A percentile compares a stretch with the other conserved stretches of the same genome.
phyloP scores from a whole-genome alignment of 2,329 filamentous ascomycete species.

The Ceratocystis huliohia region DNA sequence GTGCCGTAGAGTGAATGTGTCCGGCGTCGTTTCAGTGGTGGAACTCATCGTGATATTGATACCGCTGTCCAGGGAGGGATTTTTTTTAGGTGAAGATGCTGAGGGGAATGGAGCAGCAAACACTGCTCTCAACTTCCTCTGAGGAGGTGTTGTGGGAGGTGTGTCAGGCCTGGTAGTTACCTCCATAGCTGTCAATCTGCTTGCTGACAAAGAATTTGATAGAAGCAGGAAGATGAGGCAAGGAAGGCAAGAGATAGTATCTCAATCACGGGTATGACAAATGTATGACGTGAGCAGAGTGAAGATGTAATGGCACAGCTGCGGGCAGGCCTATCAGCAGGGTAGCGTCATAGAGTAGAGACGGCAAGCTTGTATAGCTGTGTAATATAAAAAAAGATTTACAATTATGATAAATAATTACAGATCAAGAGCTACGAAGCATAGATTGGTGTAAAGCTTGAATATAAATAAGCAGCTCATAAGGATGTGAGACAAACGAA shows the following conservation, averaged over 20 bases:
- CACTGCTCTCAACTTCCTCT: slow-evolving; percentile 8
- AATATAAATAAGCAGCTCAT: slow-evolving; percentile 1
- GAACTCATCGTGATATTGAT: not conserved
- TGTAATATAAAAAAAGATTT: not conserved
- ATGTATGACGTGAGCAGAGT: not conserved
- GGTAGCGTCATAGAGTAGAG: not conserved
- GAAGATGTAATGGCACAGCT: not conserved
- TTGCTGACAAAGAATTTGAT: not conserved
- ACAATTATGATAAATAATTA: not conserved
- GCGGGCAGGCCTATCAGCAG: not conserved
- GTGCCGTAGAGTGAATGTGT: not conserved
- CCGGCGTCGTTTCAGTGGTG: not conserved
- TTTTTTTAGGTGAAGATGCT: not conserved
- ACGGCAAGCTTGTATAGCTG: not conserved
- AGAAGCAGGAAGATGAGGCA: not conserved
- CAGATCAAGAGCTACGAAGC: not conserved
- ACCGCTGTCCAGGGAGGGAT: not conserved
- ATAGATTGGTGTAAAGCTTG: not conserved
- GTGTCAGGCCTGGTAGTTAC: slow-evolving; percentile 10
- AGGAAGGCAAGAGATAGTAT: not conserved
- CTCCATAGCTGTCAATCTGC: slow-evolving; percentile 4
- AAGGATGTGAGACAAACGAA: not conserved
- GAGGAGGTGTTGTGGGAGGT: slow-evolving; percentile 15
- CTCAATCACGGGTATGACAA: not conserved
- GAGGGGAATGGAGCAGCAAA: slow-evolving; percentile 17